Conservation (phyloP, 352 stramenopile species). For the Elongisporangium senticosum region DNA sequence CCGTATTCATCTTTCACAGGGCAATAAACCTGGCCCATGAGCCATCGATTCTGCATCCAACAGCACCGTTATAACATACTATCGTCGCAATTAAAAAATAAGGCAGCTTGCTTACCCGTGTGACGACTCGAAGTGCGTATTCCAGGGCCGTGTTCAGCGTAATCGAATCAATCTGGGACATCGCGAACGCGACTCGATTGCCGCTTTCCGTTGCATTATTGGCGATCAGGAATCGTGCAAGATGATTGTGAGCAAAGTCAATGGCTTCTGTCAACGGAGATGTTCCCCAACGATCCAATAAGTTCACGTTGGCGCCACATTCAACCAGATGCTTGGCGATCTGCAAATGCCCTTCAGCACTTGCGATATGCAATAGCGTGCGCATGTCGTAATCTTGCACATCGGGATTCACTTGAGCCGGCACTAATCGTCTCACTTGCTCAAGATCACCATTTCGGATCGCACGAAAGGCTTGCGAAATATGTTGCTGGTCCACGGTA, state of each 20-base stretch:
- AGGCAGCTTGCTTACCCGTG: constrained; percentile 24
- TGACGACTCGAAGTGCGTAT: constrained; percentile 57
- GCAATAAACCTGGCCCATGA: constrained; percentile 72
- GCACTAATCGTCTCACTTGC: constrained; percentile 46
- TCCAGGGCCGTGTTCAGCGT: constrained; percentile 61
- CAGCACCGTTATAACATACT: neutral
- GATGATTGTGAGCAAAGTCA: constrained; percentile 72
- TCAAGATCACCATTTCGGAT: constrained; percentile 48
- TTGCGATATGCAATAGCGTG: constrained; percentile 68
- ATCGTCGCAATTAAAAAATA: neutral
- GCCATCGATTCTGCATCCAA: constrained; percentile 43
- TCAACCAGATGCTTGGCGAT: constrained; percentile 62
- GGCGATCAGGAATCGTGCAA: constrained; percentile 58
- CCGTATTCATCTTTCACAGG: constrained; percentile 50
- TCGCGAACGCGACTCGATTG: constrained; percentile 39
- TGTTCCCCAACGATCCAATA: constrained; percentile 74
- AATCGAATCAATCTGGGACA: constrained; percentile 55
- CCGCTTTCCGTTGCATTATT: constrained; percentile 65
- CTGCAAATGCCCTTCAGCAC: constrained; percentile 51
- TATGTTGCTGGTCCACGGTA: constrained; percentile 32
- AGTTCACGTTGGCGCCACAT: constrained; percentile 69
- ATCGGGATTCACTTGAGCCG: constrained; percentile 47
- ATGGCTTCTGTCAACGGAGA: constrained; percentile 69
- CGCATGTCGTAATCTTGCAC: constrained; percentile 74
- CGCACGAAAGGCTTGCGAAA: constrained; percentile 49